A percentile compares a stretch with the other conserved stretches of the same genome.
Evolutionary conservation across 148 eudicot genomes (phyloP).

Genomic region (Beta vulgaris): DNA sequence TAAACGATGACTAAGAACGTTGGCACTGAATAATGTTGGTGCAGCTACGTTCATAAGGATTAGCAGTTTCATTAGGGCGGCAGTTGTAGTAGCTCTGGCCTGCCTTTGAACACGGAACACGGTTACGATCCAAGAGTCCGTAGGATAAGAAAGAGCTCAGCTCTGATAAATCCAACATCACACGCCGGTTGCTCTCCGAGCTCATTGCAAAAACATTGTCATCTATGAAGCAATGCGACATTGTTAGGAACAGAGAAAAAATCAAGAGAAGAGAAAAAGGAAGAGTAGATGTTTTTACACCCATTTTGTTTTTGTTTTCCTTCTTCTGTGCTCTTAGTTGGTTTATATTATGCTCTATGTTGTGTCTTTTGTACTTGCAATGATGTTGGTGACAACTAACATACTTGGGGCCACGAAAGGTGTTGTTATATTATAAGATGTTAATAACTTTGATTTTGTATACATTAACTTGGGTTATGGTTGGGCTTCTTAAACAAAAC

Average conservation of each 20-base stretch:
- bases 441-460: too few relatives aligned
- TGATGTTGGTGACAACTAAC: neutral
- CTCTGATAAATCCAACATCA: slow-evolving; percentile 16
- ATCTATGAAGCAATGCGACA: slow-evolving; percentile 27
- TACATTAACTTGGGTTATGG: neutral
- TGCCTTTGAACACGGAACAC: slow-evolving; percentile 55
- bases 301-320: neutral
- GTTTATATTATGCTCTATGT: neutral
- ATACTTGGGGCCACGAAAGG: neutral
- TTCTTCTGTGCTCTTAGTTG: neutral
- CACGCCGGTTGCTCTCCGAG: slow-evolving; percentile 53
- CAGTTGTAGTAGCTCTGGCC: slow-evolving; percentile 85
- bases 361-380: neutral
- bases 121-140: slow-evolving; percentile 52
- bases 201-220: slow-evolving; percentile 50
- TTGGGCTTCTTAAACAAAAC: neutral
- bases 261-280: neutral
- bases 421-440: neutral
- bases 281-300: neutral
- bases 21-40: neutral
- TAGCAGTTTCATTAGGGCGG: slow-evolving; percentile 14
- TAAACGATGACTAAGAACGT: neutral
- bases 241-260: slow-evolving; percentile 1
- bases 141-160: slow-evolving; percentile 43
- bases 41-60: slow-evolving; percentile 15